Conservation (phyloP, 78 protist genomes). For the Dictyostelium citrinum region DNA sequence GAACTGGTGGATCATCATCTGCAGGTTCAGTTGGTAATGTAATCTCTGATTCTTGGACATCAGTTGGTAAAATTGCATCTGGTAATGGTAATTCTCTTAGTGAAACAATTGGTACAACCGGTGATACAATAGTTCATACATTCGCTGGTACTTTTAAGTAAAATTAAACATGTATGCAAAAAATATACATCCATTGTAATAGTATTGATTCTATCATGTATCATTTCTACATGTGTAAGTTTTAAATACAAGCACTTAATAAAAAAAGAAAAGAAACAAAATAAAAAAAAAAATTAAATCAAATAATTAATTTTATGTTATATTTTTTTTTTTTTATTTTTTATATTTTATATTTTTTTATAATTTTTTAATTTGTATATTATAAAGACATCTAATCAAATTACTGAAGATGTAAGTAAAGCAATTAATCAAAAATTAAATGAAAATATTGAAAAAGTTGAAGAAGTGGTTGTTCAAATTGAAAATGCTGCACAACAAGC, state of each 20-base stretch:
- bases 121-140: not conserved
- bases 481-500: not conserved
- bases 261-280: too few species aligned
- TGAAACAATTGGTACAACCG: not conserved
- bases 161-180: too few species aligned
- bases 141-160: not conserved
- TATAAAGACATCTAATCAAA: not conserved
- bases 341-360: not conserved
- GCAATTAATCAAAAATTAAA: not conserved
- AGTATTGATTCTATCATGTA: not conserved
- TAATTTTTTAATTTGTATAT: not conserved
- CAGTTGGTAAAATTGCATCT: not conserved
- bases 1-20: constrained; percentile 19
- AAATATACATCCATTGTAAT: not conserved
- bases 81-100: constrained; percentile 9
- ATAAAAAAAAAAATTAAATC: too few species aligned
- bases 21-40: constrained; percentile 1
- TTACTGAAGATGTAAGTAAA: not conserved
- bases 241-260: too few species aligned
- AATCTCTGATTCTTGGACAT: not conserved
- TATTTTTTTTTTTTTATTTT: not conserved
- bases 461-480: not conserved
- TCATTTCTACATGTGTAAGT: not conserved
- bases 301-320: not conserved
- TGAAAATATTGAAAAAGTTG: not conserved